phyloP scores from a whole-genome alignment of 139 green algal genomes.

The Chlamydomonas asymmetrica region DNA sequence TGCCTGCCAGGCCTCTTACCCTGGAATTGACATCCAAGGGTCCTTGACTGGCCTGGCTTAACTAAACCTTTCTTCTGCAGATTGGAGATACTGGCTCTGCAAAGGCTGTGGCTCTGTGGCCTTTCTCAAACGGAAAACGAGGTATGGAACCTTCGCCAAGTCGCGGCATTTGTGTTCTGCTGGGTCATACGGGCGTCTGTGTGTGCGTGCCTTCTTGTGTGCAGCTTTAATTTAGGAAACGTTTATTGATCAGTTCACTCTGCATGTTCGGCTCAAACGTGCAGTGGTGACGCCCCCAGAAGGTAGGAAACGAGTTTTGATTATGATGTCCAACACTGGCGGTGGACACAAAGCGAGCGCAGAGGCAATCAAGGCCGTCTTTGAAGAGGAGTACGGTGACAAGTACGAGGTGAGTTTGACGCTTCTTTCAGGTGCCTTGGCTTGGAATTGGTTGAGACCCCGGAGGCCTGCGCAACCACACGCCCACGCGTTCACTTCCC shows the following conservation, averaged over 20 bases:
- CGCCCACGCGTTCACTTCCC: neutral
- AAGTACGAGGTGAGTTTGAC: constrained; percentile 62
- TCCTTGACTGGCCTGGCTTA: neutral
- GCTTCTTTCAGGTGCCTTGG: neutral
- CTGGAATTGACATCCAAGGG: neutral
- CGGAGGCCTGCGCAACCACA: neutral
- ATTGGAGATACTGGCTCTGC: constrained; percentile 9
- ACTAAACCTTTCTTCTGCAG: constrained; percentile 1
- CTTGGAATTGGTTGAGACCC: neutral
- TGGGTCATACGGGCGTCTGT: no score
- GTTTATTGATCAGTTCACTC: neutral
- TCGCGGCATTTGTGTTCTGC: neutral
- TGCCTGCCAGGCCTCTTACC: neutral
- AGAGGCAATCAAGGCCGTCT: constrained; percentile 86
- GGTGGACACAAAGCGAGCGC: constrained; percentile 93
- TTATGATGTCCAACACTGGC: constrained; percentile 96
- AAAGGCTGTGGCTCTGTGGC: constrained; percentile 33
- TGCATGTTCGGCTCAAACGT: neutral
- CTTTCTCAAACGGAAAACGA: constrained; percentile 6
- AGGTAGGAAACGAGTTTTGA: constrained; percentile 73
- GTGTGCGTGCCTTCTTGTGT: neutral
- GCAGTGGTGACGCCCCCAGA: neutral
- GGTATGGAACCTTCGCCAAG: neutral
- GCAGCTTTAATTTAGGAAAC: neutral
- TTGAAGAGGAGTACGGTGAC: constrained; percentile 83